These are phyloP conservation scores for Pelargonium citronellum DNA, from an alignment of 441 rosid genomes.

Conservation along the genomic window DNA sequence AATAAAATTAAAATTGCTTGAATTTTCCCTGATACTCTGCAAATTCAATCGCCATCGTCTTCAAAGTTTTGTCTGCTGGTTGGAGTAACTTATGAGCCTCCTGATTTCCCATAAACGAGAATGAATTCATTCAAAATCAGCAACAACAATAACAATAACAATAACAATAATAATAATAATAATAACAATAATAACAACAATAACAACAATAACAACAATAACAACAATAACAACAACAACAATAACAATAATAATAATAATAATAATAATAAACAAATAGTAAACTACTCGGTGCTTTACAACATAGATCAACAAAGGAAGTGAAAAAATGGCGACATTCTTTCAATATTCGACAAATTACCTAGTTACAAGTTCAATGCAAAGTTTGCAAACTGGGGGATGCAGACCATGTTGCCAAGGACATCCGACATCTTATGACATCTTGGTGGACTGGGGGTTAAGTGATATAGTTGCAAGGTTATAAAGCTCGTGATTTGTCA, in stretches of 20 bases:
- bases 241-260: too few species aligned
- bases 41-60: slow-evolving; percentile 86
- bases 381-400: background rate
- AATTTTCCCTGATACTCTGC: slow-evolving; percentile 77
- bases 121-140: background rate
- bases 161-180: too few species aligned
- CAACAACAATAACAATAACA: too few species aligned
- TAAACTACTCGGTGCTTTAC: background rate
- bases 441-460: background rate
- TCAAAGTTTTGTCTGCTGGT: slow-evolving; percentile 75
- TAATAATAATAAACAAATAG: slow-evolving; percentile 14
- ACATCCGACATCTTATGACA: background rate
- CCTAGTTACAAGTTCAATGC: background rate
- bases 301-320: background rate
- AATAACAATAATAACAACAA: too few species aligned
- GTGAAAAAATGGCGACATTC: background rate
- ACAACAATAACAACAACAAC: too few species aligned
- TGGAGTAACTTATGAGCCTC: slow-evolving; percentile 89
- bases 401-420: background rate
- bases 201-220: too few species aligned
- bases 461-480: background rate
- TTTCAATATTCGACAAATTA: background rate
- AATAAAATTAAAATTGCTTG: background rate
- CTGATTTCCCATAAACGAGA: slow-evolving; percentile 34
- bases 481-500: background rate